Evolutionary conservation across 139 green algal genomes (phyloP).

Genomic region (Chlorokybus atmophyticus): DNA sequence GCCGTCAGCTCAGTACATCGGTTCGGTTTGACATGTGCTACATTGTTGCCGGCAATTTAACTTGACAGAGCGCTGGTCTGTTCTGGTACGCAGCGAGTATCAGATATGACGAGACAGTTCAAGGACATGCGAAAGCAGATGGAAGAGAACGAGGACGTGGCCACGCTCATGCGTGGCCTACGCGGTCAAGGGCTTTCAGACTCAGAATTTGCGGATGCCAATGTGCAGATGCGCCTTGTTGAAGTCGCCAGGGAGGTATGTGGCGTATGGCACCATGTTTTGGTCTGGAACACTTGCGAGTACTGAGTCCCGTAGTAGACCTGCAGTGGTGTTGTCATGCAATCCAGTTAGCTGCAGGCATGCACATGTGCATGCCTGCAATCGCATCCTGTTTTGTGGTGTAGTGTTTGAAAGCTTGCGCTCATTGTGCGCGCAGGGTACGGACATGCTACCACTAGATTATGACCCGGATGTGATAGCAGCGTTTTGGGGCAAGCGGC

Average conservation of each 20-base stretch:
- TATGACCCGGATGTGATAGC: slow-evolving; percentile 80
- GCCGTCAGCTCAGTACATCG: too few relatives aligned
- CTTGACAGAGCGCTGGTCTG: too few relatives aligned
- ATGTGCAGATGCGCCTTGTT: slow-evolving; percentile 58
- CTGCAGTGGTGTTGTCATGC: too few relatives aligned
- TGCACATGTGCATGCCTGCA: slow-evolving; percentile 1
- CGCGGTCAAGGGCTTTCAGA: slow-evolving; percentile 71
- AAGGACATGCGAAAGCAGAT: slow-evolving; percentile 38
- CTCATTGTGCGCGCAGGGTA: slow-evolving; percentile 16
- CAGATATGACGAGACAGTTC: slow-evolving; percentile 55
- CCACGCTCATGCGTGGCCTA: slow-evolving; percentile 65
- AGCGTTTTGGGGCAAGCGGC: slow-evolving; percentile 66
- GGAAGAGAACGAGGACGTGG: slow-evolving; percentile 60
- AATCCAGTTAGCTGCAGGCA: too few relatives aligned
- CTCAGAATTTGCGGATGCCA: slow-evolving; percentile 65
- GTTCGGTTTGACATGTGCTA: too few relatives aligned
- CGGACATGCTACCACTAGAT: slow-evolving; percentile 53
- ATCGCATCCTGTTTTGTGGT: not conserved
- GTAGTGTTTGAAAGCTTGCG: slow-evolving; percentile 12
- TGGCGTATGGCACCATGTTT: too few relatives aligned
- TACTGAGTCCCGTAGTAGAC: too few relatives aligned
- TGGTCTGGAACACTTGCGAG: too few relatives aligned
- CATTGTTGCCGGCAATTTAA: too few relatives aligned
- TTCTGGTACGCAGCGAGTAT: slow-evolving; percentile 6
- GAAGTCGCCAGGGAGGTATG: slow-evolving; percentile 19